These are phyloP conservation scores for Pseudogymnoascus sp. DNA, from an alignment of 2,329 filamentous ascomycete genomes.

Conservation along the genomic window DNA sequence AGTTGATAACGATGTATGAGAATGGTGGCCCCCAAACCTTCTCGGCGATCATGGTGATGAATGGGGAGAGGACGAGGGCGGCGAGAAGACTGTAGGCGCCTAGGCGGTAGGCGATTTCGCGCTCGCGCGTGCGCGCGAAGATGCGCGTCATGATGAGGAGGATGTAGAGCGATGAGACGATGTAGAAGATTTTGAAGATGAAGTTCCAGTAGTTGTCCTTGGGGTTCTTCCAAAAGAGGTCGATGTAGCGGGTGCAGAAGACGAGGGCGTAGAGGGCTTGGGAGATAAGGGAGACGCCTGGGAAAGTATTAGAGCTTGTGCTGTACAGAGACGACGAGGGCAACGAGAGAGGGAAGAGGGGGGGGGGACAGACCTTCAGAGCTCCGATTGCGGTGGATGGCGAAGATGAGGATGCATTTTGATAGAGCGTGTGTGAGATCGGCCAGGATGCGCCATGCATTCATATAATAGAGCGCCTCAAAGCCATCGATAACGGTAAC, in stretches of 20 bases:
- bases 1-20: slow-evolving; percentile 68
- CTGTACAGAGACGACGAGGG: slow-evolving; percentile 15
- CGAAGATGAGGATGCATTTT: slow-evolving; percentile 83
- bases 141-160: slow-evolving; percentile 79
- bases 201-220: slow-evolving; percentile 55
- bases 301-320: not conserved
- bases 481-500: not conserved
- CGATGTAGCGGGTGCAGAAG: slow-evolving; percentile 79
- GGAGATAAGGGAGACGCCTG: slow-evolving; percentile 83
- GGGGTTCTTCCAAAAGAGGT: slow-evolving; percentile 53
- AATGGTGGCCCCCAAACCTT: slow-evolving; percentile 38
- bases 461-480: not conserved
- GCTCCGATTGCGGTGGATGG: slow-evolving; percentile 80
- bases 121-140: slow-evolving; percentile 79
- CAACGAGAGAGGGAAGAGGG: not conserved
- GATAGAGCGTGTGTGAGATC: slow-evolving; percentile 79
- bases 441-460: slow-evolving; percentile 64
- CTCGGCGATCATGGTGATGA: slow-evolving; percentile 63
- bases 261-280: slow-evolving; percentile 81
- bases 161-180: slow-evolving; percentile 75
- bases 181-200: slow-evolving; percentile 84
- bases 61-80: slow-evolving; percentile 59
- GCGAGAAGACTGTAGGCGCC: slow-evolving; percentile 60
- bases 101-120: slow-evolving; percentile 89
- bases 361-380: slow-evolving; percentile 57